phyloP scores from a whole-genome alignment of 129 eudicot genomes.

The Smallanthus sonchifolius region DNA sequence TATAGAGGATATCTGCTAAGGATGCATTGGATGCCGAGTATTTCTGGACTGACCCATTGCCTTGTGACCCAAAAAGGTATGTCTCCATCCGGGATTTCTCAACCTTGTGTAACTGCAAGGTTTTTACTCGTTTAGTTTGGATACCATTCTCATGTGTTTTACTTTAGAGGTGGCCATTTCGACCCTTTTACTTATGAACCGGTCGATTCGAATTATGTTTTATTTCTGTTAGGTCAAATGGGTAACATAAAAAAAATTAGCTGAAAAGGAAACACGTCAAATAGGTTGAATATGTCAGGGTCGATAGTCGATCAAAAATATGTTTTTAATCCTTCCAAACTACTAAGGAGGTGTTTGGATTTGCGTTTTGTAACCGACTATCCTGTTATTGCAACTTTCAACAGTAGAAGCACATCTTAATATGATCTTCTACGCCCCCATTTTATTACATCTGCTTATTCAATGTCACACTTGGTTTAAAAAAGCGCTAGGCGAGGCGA shows the following conservation, averaged over 20 bases:
- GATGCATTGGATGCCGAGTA: conserved; percentile 97
- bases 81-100: background rate
- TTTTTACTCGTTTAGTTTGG: background rate
- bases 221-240: background rate
- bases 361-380: background rate
- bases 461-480: no score
- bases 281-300: background rate
- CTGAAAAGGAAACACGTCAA: background rate
- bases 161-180: background rate
- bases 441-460: no score
- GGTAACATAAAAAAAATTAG: background rate
- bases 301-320: background rate
- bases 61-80: conserved; percentile 91
- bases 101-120: background rate
- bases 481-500: no score
- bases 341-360: background rate
- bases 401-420: no score
- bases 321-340: background rate
- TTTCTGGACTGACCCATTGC: conserved; percentile 93
- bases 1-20: conserved; percentile 85
- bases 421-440: no score
- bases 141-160: background rate
- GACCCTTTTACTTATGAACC: background rate
- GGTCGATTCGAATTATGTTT: background rate
- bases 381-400: no score